A percentile compares a stretch with the other conserved stretches of the same genome.
Conservation (phyloP, 176 grass and related monocot genomes). For the Triticum urartu region DNA sequence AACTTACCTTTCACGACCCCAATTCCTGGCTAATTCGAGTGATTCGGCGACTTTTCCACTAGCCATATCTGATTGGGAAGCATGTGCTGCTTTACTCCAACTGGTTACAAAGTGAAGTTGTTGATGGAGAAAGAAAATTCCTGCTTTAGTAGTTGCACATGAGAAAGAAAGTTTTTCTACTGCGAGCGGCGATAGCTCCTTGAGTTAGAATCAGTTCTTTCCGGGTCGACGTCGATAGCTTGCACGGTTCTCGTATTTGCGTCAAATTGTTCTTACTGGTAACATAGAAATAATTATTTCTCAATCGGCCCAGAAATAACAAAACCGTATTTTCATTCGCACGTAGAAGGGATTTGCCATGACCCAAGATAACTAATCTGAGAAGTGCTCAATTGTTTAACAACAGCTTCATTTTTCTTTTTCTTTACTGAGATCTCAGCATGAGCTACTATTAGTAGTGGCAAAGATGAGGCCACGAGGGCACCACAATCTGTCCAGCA, state of each 20-base stretch:
- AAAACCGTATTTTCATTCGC: background rate
- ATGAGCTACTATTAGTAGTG: conserved; percentile 5
- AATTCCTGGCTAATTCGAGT: background rate
- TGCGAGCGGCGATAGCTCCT: background rate
- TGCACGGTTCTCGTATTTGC: background rate
- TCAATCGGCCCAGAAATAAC: background rate
- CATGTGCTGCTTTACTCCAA: background rate
- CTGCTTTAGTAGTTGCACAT: conserved; percentile 3
- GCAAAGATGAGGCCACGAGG: conserved; percentile 18
- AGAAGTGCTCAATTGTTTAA: background rate
- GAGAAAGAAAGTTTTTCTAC: background rate
- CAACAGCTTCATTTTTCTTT: background rate
- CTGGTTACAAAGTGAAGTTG: background rate
- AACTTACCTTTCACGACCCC: background rate
- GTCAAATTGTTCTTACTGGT: background rate
- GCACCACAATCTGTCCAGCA: conserved; percentile 25
- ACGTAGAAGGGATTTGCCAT: background rate
- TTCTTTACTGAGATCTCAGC: background rate
- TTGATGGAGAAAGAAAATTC: background rate
- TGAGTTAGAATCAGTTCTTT: background rate
- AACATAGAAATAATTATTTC: background rate
- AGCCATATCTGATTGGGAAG: background rate
- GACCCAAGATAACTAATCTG: background rate
- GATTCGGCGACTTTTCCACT: background rate
- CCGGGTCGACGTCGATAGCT: background rate